phyloP scores from a whole-genome alignment of 2,329 filamentous ascomycete genomes.

The Fusarium goolgardi region DNA sequence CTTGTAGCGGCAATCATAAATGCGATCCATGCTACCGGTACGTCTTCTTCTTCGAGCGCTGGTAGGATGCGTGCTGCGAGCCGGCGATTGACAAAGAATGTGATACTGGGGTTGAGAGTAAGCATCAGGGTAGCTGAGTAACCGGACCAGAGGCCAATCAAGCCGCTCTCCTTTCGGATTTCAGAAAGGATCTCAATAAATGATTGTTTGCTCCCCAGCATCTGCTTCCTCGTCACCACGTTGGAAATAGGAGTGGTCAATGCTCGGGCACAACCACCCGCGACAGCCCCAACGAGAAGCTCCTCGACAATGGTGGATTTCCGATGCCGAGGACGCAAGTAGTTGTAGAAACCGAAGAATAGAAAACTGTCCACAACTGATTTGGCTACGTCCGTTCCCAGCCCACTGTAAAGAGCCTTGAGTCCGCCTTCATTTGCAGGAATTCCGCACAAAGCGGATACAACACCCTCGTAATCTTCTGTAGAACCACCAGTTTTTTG shows the following conservation, averaged over 20 bases:
- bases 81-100: constrained; percentile 83
- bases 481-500: constrained; percentile 62
- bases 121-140: constrained; percentile 84
- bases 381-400: constrained; percentile 73
- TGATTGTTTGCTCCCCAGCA: constrained; percentile 59
- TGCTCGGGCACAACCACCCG: constrained; percentile 79
- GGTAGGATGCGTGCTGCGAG: constrained; percentile 70
- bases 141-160: constrained; percentile 85
- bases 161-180: constrained; percentile 76
- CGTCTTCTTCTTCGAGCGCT: constrained; percentile 58
- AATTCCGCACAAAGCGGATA: constrained; percentile 78
- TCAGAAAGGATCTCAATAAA: constrained; percentile 69
- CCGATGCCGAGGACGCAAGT: constrained; percentile 56
- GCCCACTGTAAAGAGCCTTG: constrained; percentile 75
- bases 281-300: constrained; percentile 76
- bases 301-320: constrained; percentile 75
- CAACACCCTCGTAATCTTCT: constrained; percentile 70
- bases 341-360: constrained; percentile 85
- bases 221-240: constrained; percentile 85
- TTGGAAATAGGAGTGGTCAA: constrained; percentile 85
- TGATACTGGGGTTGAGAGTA: constrained; percentile 87
- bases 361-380: constrained; percentile 81
- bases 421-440: constrained; percentile 76
- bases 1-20: constrained; percentile 76
- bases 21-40: constrained; percentile 53